Evolutionary conservation across 345 rosid genomes (phyloP), one percentile per base, ranked within the genome.

Genomic region (Lenwebbia sp.): DNA sequence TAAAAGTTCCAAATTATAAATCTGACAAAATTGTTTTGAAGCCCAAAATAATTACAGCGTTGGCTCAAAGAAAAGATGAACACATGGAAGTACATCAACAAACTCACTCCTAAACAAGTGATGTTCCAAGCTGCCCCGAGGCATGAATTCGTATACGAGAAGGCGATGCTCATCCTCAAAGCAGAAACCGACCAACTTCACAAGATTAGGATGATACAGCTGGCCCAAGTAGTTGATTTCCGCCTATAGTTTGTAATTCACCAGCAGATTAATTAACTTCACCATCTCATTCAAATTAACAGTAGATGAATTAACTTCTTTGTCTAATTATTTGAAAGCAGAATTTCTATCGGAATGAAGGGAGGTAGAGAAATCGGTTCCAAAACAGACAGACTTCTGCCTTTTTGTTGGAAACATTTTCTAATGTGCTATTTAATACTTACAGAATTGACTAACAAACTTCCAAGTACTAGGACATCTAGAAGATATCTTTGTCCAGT

Each of bases 131-230:
- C 98, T 95, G 40, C 98, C 98, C 28, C 94, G 92, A 83, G 94
- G 94, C 98, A 95, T 95, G 92, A 95, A 95, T 89, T 95, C 98
- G 49, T 95, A 95, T 44, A 93, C 97, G 84, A 95, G 93, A 82
- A 95, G 95, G 84, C 97, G 93, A 83, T 95, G 96, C 51, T 94
- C 96, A 88, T 94, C 96, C 90, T 95, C 98, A 41, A 94, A 85
- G 92, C 96, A 94, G 83, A 94, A 95, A 81, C 98, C 98, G 22
- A 94, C 86, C 54, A 95, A 82, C 88, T 90, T 95, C 90, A 95
- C 98, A 82, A 95, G 94, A 92, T 95, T 88, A 44, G 95, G 93
- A 89, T 95, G 96, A 12, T 87, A 90, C 82, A 95, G 90, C 86
- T 93, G 94, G 83, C 98, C 98, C 88, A 95, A 90, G 89, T 90